Evolutionary conservation across 192 early-diverging fungal species (phyloP), one percentile per base, ranked within the genome.

Genomic region (Jimgerdemannia flammicorona): DNA sequence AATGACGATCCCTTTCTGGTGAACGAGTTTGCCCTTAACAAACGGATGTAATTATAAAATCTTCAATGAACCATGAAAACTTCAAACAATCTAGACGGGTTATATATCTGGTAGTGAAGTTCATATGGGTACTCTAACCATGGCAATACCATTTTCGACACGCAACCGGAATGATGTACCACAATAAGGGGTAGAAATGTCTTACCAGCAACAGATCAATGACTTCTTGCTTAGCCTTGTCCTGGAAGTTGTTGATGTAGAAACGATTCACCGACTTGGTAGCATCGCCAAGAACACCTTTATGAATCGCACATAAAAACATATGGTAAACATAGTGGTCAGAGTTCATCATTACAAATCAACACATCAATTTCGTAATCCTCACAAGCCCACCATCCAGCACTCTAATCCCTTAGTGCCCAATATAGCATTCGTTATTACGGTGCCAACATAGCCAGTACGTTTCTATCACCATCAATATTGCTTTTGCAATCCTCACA

Each of bases 171-270:
- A 59, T 14, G 49, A 59, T 59, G 14, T 10, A 72, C 18, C 29
- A 73, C 39, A 19, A 75, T 75, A 18, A 20, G 9, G 40, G 40
- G 11, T 40, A 39, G 19, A n/a, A 73, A 42, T 63, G 18, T 74
- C 81, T 75, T 83, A 85, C 97, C 67, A 99, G 82, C 3, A 99
- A 78, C 40, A 91, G 72, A 65, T 99, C 96, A 70, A 99, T 99
- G 18, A 93, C 89, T 79, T 95, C 93, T 80, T 99, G 98, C 69
- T 95, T 93, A 54, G 87, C 88, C 73, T 95, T 96, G 85, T 99
- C 98, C 76, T 95, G 92, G 73, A 99, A 96, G 73, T 95, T 98
- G 82, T 96, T 97, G 79, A 97, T 95, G 78, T 94, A 93, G 75
- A 99, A 93, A 10, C 98, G 87, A 76, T 94, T 96, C 65, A 96